Conservation (phyloP, 441 rosid genomes). For the Croton laevigatus region DNA sequence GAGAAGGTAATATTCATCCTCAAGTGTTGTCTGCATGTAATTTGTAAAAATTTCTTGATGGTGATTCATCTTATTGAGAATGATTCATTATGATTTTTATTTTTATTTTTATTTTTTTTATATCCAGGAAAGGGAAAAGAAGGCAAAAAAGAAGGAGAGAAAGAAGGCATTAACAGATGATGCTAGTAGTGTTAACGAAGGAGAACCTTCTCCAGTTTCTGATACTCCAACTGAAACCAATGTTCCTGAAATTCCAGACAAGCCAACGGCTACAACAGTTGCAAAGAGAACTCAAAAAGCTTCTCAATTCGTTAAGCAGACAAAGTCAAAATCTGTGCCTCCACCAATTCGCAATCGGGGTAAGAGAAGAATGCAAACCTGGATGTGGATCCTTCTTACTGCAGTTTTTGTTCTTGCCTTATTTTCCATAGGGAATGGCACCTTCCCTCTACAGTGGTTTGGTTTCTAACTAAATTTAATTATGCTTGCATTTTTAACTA, state of each 20-base stretch:
- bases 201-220: constrained; percentile 27
- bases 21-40: neutral
- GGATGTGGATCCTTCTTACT: constrained; percentile 66
- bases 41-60: neutral
- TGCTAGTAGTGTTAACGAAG: constrained; percentile 26
- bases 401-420: constrained; percentile 35
- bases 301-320: constrained; percentile 52
- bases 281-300: constrained; percentile 49
- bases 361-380: constrained; percentile 63
- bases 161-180: constrained; percentile 35
- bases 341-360: constrained; percentile 63
- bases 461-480: constrained; percentile 12
- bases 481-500: neutral
- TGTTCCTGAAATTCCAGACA: constrained; percentile 46
- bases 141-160: constrained; percentile 67
- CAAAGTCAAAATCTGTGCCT: constrained; percentile 54
- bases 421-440: constrained; percentile 50
- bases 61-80: neutral
- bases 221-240: constrained; percentile 39
- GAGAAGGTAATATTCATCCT: constrained; percentile 47
- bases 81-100: constrained; percentile 5
- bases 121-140: constrained; percentile 77
- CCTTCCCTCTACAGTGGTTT: constrained; percentile 29
- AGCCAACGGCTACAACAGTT: constrained; percentile 21
- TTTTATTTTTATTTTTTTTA: neutral